These are phyloP conservation scores for Trichosporon inkin DNA, from an alignment of 1,284 basidiomycete species.

Conservation along the genomic window DNA sequence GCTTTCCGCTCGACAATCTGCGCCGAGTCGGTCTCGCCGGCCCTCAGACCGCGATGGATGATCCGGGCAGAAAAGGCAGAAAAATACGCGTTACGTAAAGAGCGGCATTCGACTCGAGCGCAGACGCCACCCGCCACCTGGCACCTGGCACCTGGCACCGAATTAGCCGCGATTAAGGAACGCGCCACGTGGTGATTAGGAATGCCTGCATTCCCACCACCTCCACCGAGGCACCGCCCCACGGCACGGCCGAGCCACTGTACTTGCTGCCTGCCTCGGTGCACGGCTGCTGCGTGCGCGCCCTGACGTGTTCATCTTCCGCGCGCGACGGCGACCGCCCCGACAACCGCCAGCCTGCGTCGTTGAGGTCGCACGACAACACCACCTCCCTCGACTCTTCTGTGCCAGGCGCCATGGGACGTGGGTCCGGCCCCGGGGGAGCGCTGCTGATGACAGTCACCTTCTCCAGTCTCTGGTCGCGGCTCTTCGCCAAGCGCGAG, in stretches of 20 bases:
- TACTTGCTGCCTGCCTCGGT: neutral
- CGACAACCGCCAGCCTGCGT: neutral
- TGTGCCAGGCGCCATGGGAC: constrained; percentile 24
- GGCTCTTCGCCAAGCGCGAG: constrained; percentile 53
- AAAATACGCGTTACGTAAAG: constrained; percentile 1
- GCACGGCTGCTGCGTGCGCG: neutral
- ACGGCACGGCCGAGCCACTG: too few relatives aligned
- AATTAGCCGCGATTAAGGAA: neutral
- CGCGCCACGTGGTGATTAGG: neutral
- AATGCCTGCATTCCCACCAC: neutral
- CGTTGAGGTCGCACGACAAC: neutral
- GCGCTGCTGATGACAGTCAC: constrained; percentile 32
- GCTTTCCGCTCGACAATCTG: neutral
- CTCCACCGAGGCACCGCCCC: neutral
- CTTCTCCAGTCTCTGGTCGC: constrained; percentile 50
- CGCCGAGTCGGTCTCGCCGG: neutral
- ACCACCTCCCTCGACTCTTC: neutral
- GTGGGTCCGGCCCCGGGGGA: constrained; percentile 15
- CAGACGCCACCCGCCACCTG: neutral
- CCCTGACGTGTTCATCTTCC: neutral
- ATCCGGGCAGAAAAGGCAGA: constrained; percentile 2
- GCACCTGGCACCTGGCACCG: too few relatives aligned
- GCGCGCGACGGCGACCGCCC: neutral
- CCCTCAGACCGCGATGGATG: neutral
- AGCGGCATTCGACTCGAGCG: neutral